These are phyloP conservation scores for Xylaria sp. DNA, from an alignment of 2,329 filamentous ascomycete species.

Conservation along the genomic window DNA sequence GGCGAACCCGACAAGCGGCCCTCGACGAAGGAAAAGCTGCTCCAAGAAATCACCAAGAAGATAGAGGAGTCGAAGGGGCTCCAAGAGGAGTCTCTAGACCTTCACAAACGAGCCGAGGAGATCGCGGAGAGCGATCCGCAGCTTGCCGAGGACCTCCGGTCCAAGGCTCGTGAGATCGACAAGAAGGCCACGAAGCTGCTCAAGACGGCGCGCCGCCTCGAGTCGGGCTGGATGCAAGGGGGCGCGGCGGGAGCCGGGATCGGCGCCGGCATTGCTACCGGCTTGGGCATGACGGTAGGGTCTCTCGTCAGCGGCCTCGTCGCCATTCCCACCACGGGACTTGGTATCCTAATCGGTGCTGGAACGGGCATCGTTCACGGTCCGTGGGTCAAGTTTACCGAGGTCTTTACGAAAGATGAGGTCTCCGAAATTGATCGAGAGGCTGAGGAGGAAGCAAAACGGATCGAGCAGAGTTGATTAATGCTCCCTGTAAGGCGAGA, in stretches of 20 bases:
- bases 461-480: constrained; percentile 35
- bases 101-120: constrained; percentile 47
- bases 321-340: constrained; percentile 48
- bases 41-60: constrained; percentile 48
- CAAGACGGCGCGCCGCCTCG: constrained; percentile 48
- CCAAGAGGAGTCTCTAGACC: constrained; percentile 45
- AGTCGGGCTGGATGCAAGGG: constrained; percentile 50
- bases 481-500: too few species aligned
- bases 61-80: constrained; percentile 49
- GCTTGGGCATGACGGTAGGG: constrained; percentile 48
- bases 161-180: constrained; percentile 47
- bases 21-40: constrained; percentile 48
- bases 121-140: constrained; percentile 41
- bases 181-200: constrained; percentile 48
- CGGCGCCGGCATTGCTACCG: constrained; percentile 50
- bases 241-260: constrained; percentile 50
- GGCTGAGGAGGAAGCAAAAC: constrained; percentile 45
- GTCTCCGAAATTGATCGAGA: constrained; percentile 47
- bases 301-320: constrained; percentile 48
- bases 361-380: constrained; percentile 50
- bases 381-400: constrained; percentile 51
- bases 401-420: constrained; percentile 47
- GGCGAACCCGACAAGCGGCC: constrained; percentile 38
- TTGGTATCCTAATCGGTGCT: constrained; percentile 49
- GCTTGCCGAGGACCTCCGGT: constrained; percentile 47